These are phyloP conservation scores for Brassica rapa DNA, from an alignment of 345 rosid genomes.

Conservation along the genomic window DNA sequence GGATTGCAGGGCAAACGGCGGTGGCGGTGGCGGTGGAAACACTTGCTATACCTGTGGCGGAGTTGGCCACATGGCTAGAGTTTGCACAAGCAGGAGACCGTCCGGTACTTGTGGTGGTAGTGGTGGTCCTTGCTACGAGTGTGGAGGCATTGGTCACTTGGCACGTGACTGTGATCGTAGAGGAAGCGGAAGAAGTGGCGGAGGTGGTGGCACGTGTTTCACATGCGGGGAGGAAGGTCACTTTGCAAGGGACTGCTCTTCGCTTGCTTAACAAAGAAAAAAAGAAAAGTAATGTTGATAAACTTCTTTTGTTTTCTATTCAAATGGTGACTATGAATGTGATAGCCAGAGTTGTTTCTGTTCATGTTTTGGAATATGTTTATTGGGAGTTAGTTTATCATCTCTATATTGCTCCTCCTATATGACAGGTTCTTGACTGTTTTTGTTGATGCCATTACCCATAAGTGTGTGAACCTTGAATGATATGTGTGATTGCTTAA, in stretches of 20 bases:
- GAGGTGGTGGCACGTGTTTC: conserved; percentile 40
- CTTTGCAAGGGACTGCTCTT: conserved; percentile 55
- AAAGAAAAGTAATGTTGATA: conserved; percentile 39
- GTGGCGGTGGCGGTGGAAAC: conserved; percentile 36
- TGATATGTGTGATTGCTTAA: conserved; percentile 28
- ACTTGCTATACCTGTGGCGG: conserved; percentile 47
- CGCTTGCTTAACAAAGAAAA: conserved; percentile 21
- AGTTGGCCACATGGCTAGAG: conserved; percentile 45
- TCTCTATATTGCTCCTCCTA: not conserved
- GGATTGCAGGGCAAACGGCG: conserved; percentile 45
- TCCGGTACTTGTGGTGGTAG: conserved; percentile 35
- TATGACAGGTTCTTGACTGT: conserved; percentile 18
- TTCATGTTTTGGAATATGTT: conserved; percentile 17
- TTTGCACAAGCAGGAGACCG: conserved; percentile 36
- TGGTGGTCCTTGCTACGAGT: conserved; percentile 38
- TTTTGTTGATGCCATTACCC: conserved; percentile 16
- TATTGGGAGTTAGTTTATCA: not conserved
- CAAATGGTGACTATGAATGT: conserved; percentile 8
- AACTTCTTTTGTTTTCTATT: conserved; percentile 14
- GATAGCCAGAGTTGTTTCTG: conserved; percentile 21
- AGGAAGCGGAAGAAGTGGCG: conserved; percentile 22
- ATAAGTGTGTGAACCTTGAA: conserved; percentile 25
- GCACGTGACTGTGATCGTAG: conserved; percentile 49
- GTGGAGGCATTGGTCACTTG: conserved; percentile 43
- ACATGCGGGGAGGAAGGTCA: conserved; percentile 55